Base-by-base conservation (phyloP, 441 rosid genomes). In the Adansonia grandidieri region DNA sequence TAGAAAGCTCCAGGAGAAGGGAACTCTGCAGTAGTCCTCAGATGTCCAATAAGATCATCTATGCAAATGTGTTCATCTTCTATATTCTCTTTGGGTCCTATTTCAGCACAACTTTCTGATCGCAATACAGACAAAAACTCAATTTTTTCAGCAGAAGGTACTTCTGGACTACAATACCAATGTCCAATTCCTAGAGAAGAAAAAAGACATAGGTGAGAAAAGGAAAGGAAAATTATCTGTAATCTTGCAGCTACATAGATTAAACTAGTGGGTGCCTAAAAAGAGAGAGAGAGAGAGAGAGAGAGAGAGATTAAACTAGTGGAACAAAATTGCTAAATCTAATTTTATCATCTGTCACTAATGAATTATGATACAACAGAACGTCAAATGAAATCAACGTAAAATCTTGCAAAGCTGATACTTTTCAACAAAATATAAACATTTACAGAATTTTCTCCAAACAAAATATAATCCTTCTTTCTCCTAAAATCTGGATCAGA, bases 31-130 rank as follows among this genome's bases (percentile, higher is more conserved):
- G 81, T 24, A 67, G 80, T 51, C 74, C 88, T 89, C 47, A 90
- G 82, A 82, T 95, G 91, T 28, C 85, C 89, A 76, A 79, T 80
- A 74, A 95, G 98, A 85, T 93, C 86, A 86, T 95, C 92, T 47
- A 93, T 90, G 77, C 99, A 93, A 42, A 92, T 69, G 82, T 95
- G 99, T 74, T 93, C 98, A 85, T 95, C 99, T 86, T 95, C 98
- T 98, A 95, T 95, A 68, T 74, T 89, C 69, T 88, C 87, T 81
- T 95, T 95, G 45, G 98, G 91, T 24, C 99, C 99, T 79, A 79
- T 91, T 85, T 92, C 98, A 77, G 98, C 98, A 76, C 97, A 93
- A 78, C 97, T 93, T 82, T 97, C 98, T 74, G 98, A 93, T 60
- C 96, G 89, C 77, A 92, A 85, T 4, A 89, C 80, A 6, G 99